Conservation (phyloP, 306 rosid species). For the Fagus crenata region DNA sequence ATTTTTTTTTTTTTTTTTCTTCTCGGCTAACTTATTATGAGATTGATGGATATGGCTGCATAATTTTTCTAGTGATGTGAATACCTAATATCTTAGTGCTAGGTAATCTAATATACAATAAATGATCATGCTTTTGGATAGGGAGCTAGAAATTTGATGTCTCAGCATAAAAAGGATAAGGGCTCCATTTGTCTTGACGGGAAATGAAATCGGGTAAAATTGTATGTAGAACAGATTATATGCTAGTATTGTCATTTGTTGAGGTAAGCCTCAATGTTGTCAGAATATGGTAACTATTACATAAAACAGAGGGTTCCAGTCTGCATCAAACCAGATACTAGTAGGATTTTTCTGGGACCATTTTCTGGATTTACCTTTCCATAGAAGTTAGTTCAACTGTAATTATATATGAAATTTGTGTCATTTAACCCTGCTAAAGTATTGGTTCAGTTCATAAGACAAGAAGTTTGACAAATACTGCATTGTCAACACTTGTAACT, state of each 20-base stretch:
- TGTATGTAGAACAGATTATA: background rate
- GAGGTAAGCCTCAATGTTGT: background rate
- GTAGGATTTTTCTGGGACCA: background rate
- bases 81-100: background rate
- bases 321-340: background rate
- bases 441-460: background rate
- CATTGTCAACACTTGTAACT: background rate
- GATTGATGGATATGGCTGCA: background rate
- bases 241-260: background rate
- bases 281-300: background rate
- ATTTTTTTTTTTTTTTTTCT: background rate
- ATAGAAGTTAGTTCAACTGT: background rate
- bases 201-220: background rate
- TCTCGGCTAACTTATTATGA: slow-evolving; percentile 9
- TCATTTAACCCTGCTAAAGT: background rate
- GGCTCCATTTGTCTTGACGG: background rate
- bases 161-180: background rate
- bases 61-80: background rate
- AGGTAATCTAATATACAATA: background rate
- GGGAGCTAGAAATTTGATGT: background rate
- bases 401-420: background rate
- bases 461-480: background rate
- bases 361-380: background rate
- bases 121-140: background rate
- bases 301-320: background rate